Conservation (phyloP, 352 stramenopile genomes). For the Pythium vanterpoolii region DNA sequence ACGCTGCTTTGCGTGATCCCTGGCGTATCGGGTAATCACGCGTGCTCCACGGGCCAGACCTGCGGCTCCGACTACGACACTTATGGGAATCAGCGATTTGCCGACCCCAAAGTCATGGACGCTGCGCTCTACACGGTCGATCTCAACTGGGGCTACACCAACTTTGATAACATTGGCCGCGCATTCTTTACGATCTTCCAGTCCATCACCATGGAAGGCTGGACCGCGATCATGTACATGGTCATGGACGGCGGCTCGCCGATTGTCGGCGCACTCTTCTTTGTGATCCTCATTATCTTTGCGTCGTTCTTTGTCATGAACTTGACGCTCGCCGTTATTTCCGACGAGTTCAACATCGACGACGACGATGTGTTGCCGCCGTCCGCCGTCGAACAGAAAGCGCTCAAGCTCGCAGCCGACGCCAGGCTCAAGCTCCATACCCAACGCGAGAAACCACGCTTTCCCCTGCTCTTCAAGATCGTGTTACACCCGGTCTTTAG, state of each 20-base stretch:
- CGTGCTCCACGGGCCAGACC: constrained; percentile 32
- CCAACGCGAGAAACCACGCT: constrained; percentile 21
- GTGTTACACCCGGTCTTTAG: constrained; percentile 62
- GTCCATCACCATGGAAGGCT: constrained; percentile 92
- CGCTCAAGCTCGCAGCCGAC: constrained; percentile 30
- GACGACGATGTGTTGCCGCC: constrained; percentile 25
- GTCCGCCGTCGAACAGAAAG: constrained; percentile 32
- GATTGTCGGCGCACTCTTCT: constrained; percentile 76
- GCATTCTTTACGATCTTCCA: constrained; percentile 94
- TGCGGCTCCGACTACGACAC: constrained; percentile 73
- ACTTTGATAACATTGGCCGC: constrained; percentile 90
- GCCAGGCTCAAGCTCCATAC: constrained; percentile 29
- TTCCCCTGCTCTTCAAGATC: constrained; percentile 46
- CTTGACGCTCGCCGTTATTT: constrained; percentile 90
- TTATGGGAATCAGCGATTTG: constrained; percentile 68
- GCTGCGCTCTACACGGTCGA: constrained; percentile 47
- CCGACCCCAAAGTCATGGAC: constrained; percentile 37
- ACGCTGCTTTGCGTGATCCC: constrained; percentile 59
- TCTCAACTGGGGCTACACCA: constrained; percentile 90
- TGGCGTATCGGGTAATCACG: constrained; percentile 45
- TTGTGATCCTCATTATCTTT: constrained; percentile 89
- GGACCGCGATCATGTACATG: constrained; percentile 92
- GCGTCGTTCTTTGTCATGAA: constrained; percentile 94
- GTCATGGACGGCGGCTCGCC: constrained; percentile 60
- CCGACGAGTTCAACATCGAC: constrained; percentile 85